Evolutionary conservation across 2,329 filamentous ascomycete species (phyloP).

Genomic region (Colletotrichum eremochloae): DNA sequence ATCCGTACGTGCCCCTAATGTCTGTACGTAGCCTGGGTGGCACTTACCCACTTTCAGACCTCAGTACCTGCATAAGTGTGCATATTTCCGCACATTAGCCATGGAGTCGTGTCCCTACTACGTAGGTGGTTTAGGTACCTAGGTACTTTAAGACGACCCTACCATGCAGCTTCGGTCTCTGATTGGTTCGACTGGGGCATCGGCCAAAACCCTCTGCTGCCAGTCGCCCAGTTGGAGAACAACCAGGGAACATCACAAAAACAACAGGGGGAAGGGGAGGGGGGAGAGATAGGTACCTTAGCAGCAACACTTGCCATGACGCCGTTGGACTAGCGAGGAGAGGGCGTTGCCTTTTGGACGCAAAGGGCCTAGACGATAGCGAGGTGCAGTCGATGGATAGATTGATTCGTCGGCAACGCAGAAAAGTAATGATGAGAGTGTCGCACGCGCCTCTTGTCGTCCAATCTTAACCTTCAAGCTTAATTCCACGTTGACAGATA

Average conservation of each 20-base stretch:
- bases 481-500: slow-evolving; percentile 33
- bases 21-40: too few species aligned
- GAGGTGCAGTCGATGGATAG: slow-evolving; percentile 6
- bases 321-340: slow-evolving; percentile 14
- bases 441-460: slow-evolving; percentile 36
- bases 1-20: background rate
- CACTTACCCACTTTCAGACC: background rate
- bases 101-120: slow-evolving; percentile 8
- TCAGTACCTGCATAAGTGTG: slow-evolving; percentile 40
- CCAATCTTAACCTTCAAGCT: slow-evolving; percentile 41
- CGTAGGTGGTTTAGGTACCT: too few species aligned
- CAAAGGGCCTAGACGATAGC: background rate
- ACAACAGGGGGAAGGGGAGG: background rate
- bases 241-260: background rate
- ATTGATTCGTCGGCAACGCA: slow-evolving; percentile 14
- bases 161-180: background rate
- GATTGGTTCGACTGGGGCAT: background rate
- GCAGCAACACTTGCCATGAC: background rate
- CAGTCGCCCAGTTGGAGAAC: slow-evolving; percentile 9
- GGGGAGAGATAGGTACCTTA: slow-evolving; percentile 2
- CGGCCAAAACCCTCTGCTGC: background rate
- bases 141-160: too few species aligned
- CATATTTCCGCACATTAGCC: slow-evolving; percentile 21
- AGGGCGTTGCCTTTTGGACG: slow-evolving; percentile 13
- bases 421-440: slow-evolving; percentile 23